Base-by-base conservation (phyloP, 1,284 basidiomycete species). In the Puccinia horiana region DNA sequence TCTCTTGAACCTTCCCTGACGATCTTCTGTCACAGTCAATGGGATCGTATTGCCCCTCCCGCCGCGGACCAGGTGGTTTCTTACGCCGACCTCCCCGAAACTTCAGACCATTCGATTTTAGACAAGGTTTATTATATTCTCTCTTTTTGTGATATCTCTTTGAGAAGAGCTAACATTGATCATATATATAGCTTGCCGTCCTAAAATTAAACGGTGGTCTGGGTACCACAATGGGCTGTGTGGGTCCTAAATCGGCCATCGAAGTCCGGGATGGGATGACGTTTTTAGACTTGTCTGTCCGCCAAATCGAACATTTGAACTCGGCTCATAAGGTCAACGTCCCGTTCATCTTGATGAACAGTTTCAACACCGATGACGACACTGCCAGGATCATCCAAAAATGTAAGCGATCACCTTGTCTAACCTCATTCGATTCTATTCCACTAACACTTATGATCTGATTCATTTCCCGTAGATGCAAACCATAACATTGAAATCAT, bases 151-250 rank as follows among this genome's bases (percentile, higher is more conserved):
- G 9, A 47, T 26, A 35, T 37, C 29, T 37, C 16, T 56, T 26
- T n/a, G 44, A 44, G 37, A 65, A 5, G 37, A 42, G 12, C 40
- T 18, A 58, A 58, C 4, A 63, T 18, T 49, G 3, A 16, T 83
- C 86, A 56, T 84, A 86, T 58, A 85, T 84, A 84, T 86, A 87
- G 89, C 92, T 99, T 84, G 97, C 96, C 56, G 97, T 99, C 49
- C 92, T 99, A 89, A 99, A 99, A 90, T 94, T 99, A 88, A 99
- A 99, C 88, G 97, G 97, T 88, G 97, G 97, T 89, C 92, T 99
- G 83, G 97, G 97, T 86, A 96, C 95, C 56, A 96, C 95, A 81
- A 95, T 96, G 94, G 95, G 94, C 40, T 88, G 87, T 86, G 95
- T 94, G 81, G 94, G 94, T 42, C 90, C 89, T 86, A 94, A 96